Percentiles rank a stretch among this genome's conserved stretches.
Conservation (phyloP, 2,329 filamentous ascomycete genomes). For the Aspergillus puulaauensis region DNA sequence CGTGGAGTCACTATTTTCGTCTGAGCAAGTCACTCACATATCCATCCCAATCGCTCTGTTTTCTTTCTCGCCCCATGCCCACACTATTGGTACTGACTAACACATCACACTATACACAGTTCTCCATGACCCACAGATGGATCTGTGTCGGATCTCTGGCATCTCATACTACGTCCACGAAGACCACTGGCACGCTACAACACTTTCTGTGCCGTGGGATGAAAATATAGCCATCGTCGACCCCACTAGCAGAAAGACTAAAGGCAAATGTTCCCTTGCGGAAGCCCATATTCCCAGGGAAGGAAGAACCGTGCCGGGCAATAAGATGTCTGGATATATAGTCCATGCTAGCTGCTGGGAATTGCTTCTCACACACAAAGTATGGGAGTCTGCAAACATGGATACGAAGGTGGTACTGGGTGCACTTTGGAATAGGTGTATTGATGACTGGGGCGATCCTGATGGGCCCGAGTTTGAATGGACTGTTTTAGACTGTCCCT, state of each 20-base stretch:
- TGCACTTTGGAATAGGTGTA: neutral
- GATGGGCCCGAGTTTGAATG: neutral
- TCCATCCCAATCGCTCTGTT: too few relatives aligned
- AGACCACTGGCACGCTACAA: neutral
- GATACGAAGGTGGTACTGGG: neutral
- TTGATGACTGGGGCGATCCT: neutral
- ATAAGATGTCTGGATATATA: neutral
- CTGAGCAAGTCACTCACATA: neutral
- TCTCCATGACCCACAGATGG: neutral
- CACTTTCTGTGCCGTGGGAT: neutral
- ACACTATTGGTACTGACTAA: neutral
- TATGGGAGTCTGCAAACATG: neutral
- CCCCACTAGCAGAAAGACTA: neutral
- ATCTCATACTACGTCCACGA: neutral
- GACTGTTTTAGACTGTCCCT: too few relatives aligned
- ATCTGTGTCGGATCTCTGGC: neutral
- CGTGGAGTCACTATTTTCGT: neutral
- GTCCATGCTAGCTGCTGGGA: neutral
- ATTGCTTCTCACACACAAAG: neutral
- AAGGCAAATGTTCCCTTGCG: neutral
- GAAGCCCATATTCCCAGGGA: neutral
- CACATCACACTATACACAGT: neutral
- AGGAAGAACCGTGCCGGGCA: neutral
- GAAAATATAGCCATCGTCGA: neutral
- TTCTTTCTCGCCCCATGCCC: too few relatives aligned